These are phyloP conservation scores for Penicillium sp. DNA, from an alignment of 2,329 filamentous ascomycete species.

Conservation along the genomic window DNA sequence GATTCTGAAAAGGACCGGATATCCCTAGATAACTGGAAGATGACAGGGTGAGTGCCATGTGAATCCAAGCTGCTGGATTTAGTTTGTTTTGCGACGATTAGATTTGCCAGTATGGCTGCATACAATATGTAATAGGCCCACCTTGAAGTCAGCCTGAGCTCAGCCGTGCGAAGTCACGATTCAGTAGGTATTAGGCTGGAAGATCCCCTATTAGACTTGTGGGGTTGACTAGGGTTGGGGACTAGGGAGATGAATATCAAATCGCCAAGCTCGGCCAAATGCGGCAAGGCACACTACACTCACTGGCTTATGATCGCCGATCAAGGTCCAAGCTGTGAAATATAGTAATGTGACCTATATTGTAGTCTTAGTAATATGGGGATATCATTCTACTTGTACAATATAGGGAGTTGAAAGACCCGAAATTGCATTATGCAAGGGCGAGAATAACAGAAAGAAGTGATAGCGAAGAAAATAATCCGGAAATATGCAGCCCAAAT, in stretches of 20 bases:
- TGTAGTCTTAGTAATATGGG: no score
- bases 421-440: background rate
- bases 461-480: background rate
- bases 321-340: background rate
- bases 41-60: background rate
- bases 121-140: background rate
- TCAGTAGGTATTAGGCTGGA: background rate
- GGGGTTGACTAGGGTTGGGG: background rate
- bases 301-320: background rate
- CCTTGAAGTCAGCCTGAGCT: background rate
- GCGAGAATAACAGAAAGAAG: background rate
- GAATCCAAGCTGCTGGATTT: background rate
- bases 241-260: background rate
- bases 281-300: slow-evolving; percentile 1
- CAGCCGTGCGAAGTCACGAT: background rate
- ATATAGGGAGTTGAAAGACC: no score
- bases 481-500: background rate
- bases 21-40: background rate
- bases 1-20: background rate
- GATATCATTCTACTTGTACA: no score
- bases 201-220: background rate
- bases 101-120: background rate
- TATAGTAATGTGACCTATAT: background rate
- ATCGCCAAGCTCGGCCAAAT: background rate
- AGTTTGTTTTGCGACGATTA: background rate